phyloP scores from a whole-genome alignment of 208 protist species.

The Chromosphaera perkinsii region DNA sequence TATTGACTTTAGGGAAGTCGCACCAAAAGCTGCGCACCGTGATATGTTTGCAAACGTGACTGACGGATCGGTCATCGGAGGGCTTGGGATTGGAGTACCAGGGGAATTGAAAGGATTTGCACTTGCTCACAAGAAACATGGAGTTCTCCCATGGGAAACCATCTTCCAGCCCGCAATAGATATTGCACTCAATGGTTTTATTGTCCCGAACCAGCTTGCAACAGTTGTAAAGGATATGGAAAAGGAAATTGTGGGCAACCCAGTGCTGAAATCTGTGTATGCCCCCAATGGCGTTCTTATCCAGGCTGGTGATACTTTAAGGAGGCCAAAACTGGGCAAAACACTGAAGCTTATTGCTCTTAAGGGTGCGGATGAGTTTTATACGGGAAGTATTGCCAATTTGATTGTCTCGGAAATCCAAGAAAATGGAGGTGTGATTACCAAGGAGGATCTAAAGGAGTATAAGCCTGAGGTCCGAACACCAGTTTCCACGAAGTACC shows the following conservation, averaged over 20 bases:
- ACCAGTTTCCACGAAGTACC: constrained; percentile 14
- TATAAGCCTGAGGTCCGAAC: constrained; percentile 12
- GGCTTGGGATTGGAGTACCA: constrained; percentile 6
- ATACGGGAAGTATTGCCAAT: constrained; percentile 27
- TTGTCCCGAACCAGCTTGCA: neutral
- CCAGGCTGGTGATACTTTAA: neutral
- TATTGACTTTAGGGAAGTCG: constrained; percentile 26
- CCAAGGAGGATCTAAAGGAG: constrained; percentile 18
- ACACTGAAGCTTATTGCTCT: constrained; percentile 35
- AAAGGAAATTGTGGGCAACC: neutral
- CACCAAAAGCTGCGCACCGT: neutral
- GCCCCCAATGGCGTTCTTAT: neutral
- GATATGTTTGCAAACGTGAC: constrained; percentile 7
- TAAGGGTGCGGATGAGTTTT: constrained; percentile 28
- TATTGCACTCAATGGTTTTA: neutral
- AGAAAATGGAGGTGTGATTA: constrained; percentile 21
- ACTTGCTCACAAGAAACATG: neutral
- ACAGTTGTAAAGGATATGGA: neutral
- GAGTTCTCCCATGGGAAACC: constrained; percentile 4
- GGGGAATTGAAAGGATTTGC: constrained; percentile 14
- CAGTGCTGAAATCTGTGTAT: neutral
- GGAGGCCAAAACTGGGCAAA: constrained; percentile 19
- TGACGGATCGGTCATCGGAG: neutral
- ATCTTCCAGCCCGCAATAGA: neutral
- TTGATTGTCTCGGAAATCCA: constrained; percentile 33